These are phyloP conservation scores for Globisporangium emineosum DNA, from an alignment of 352 stramenopile genomes.

Conservation along the genomic window DNA sequence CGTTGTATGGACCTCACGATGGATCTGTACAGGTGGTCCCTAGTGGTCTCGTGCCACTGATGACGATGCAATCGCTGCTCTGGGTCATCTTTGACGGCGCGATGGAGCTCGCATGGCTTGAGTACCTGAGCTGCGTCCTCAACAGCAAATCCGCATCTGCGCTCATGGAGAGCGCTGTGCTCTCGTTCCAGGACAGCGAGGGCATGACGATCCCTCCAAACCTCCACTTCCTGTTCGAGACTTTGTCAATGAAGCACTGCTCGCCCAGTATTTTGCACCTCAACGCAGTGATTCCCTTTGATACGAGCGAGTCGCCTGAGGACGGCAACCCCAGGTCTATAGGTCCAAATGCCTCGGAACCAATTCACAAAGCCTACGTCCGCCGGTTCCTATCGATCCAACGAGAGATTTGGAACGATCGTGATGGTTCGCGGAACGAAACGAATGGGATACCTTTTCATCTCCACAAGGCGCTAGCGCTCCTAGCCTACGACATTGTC, in stretches of 20 bases:
- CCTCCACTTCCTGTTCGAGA: slow-evolving; percentile 62
- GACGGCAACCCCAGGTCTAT: background rate
- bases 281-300: slow-evolving; percentile 28
- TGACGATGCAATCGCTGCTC: slow-evolving; percentile 23
- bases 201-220: slow-evolving; percentile 66
- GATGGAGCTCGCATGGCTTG: slow-evolving; percentile 36
- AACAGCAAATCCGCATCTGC: background rate
- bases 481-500: slow-evolving; percentile 22
- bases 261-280: slow-evolving; percentile 31
- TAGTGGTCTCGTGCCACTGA: background rate
- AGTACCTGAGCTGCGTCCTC: slow-evolving; percentile 33
- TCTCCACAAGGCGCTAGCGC: slow-evolving; percentile 1
- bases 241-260: slow-evolving; percentile 29
- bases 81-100: slow-evolving; percentile 49
- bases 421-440: background rate
- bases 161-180: background rate
- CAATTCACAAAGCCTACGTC: slow-evolving; percentile 29
- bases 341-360: background rate
- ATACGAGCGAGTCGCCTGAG: background rate
- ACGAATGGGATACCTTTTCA: background rate
- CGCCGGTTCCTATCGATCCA: slow-evolving; percentile 26
- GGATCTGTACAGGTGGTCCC: background rate
- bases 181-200: slow-evolving; percentile 39
- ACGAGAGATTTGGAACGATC: slow-evolving; percentile 1
- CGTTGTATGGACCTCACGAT: background rate